Evolutionary conservation across 2,329 filamentous ascomycete species (phyloP), one percentile per base, ranked within the genome.

Genomic region (Knoxdaviesia proteae): DNA sequence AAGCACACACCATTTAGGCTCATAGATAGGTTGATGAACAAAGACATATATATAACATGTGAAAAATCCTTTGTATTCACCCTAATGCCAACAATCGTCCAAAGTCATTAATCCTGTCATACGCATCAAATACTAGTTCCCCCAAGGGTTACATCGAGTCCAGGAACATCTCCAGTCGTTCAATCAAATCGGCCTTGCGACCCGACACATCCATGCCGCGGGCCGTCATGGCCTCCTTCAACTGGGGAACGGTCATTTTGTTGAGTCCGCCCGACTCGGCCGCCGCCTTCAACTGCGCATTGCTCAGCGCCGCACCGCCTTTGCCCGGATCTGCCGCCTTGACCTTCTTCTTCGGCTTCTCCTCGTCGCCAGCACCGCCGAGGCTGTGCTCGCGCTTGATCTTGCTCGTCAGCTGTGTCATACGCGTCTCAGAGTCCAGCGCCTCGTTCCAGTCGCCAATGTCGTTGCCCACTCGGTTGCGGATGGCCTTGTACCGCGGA

Each of bases 401-500:
- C 1, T 62, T 58, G 38, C 61, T 61, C 33, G 54, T 54, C 31
- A 58, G 55, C 42, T 56, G 53, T 5, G 61, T 52, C 7, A 54
- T 51, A 2, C 50, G 53, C 0, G 64, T 56, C 45, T 77, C 73
- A 6, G 69, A 60, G 32, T 80, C 71, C 5, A 94, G 65, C 7
- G 70, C 67, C 34, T 72, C 64, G 4, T 81, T 77, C 77, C 87
- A 94, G 34, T 83, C 76, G 39, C 79, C 65, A 7, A 94, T 70
- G 53, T 84, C 83, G 2, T 74, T 71, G 0, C 86, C 87, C 1
- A 82, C 80, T 32, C 88, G 76, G 62, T 92, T 96, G 56, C 86
- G 74, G 44, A 98, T 96, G 49, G 92, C 84, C 50, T 73, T 79
- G 58, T 79, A 86, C 51, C 81, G 84, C 1, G 90, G 90, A 9